Evolutionary conservation across 257 asterid species (phyloP).

Genomic region (Solanum rostratum): DNA sequence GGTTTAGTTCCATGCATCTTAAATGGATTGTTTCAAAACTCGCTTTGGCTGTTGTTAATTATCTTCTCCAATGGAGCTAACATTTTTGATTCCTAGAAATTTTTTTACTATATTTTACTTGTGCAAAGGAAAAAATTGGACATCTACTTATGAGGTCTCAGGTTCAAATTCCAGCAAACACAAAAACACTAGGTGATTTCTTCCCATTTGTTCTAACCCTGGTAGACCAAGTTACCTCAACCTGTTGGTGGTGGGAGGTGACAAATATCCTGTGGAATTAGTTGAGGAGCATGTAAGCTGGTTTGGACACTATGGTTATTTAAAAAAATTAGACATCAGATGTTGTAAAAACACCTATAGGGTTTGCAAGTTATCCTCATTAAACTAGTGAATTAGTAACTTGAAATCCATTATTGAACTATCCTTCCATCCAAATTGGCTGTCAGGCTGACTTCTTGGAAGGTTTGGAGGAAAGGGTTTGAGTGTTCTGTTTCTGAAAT

Average conservation of each 20-base stretch:
- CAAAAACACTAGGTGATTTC: not conserved
- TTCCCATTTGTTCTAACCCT: not conserved
- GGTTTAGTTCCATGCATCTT: slow-evolving; percentile 8
- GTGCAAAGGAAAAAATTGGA: not conserved
- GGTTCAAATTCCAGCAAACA: not conserved
- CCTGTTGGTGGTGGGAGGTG: not conserved
- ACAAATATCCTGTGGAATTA: not conserved
- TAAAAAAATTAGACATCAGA: not conserved
- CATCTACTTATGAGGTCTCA: not conserved
- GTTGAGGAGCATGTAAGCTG: not conserved
- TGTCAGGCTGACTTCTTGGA: not conserved
- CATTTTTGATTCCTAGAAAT: not conserved
- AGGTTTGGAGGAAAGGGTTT: not conserved
- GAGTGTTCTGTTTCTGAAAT: not conserved
- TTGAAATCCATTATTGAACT: not conserved
- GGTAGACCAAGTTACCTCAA: not conserved
- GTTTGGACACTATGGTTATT: not conserved
- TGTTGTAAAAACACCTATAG: not conserved
- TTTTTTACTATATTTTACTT: not conserved
- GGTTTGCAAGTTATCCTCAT: not conserved
- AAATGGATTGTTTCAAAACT: not conserved
- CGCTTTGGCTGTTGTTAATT: not conserved
- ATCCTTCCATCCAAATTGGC: not conserved
- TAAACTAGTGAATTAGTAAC: not conserved
- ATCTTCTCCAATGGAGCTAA: not conserved